Evolutionary conservation across 2,329 filamentous ascomycete genomes (phyloP).

Genomic region (Torrubiella hemipterigena): DNA sequence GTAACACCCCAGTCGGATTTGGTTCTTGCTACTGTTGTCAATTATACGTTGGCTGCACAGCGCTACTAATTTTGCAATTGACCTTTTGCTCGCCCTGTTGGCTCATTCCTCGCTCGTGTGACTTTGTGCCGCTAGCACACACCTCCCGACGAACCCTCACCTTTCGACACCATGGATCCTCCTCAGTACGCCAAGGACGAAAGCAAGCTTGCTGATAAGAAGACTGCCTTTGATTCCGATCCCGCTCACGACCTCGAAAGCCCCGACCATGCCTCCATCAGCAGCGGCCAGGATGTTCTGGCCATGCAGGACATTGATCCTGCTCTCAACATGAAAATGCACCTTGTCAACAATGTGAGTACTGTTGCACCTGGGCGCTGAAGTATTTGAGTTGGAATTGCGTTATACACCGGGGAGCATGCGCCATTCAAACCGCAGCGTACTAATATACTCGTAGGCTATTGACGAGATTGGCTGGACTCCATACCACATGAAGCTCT

Average conservation of each 20-base stretch:
- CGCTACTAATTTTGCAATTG: no score
- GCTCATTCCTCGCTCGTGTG: no score
- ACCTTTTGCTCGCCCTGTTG: no score
- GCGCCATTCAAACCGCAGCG: no score
- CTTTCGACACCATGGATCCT: no score
- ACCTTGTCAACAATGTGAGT: constrained; percentile 54
- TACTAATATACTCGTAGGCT: no score
- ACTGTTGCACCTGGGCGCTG: background rate
- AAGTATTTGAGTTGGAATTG: background rate
- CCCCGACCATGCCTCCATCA: constrained; percentile 8
- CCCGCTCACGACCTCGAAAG: constrained; percentile 1
- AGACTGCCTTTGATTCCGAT: background rate
- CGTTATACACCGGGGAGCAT: background rate
- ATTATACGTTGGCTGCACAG: no score
- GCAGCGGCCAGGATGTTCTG: constrained; percentile 36
- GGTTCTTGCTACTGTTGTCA: no score
- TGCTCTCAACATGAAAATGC: constrained; percentile 54
- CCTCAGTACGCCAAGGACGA: no score
- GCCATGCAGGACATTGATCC: constrained; percentile 46
- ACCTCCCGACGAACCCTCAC: no score
- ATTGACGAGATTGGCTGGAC: constrained; percentile 52
- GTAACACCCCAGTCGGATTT: no score
- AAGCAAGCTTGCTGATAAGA: constrained; percentile 3
- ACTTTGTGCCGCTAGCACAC: no score
- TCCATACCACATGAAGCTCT: constrained; percentile 45